These are phyloP conservation scores for Spirogloea muscicola DNA, from an alignment of 139 green algal genomes.

Conservation along the genomic window DNA sequence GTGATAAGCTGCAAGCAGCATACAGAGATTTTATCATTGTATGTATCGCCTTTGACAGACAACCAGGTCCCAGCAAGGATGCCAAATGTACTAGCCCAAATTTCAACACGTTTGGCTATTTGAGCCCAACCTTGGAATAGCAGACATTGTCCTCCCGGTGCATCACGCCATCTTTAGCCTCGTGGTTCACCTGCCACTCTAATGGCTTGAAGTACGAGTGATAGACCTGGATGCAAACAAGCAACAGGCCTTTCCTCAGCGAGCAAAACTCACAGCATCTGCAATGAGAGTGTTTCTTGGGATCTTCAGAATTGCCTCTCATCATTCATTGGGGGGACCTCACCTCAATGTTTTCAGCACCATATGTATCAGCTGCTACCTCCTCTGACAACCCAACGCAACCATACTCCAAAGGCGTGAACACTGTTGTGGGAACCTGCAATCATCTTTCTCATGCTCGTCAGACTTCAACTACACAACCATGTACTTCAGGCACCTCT, in stretches of 20 bases:
- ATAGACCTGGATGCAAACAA: slow-evolving; percentile 54
- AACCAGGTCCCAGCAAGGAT: neutral
- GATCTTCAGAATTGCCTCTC: no score
- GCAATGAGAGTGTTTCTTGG: no score
- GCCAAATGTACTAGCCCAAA: neutral
- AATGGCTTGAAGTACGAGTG: slow-evolving; percentile 58
- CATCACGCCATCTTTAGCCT: slow-evolving; percentile 21
- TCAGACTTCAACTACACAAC: slow-evolving; percentile 14
- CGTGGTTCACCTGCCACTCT: slow-evolving; percentile 52
- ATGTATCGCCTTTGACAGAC: neutral
- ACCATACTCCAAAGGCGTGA: slow-evolving; percentile 63
- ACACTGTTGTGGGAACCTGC: slow-evolving; percentile 55
- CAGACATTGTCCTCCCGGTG: slow-evolving; percentile 50
- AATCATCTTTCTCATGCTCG: slow-evolving; percentile 56
- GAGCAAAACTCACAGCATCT: neutral
- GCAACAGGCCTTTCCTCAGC: neutral
- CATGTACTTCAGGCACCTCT: no score
- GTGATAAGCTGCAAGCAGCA: slow-evolving; percentile 45
- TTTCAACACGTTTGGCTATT: neutral
- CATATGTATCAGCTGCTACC: slow-evolving; percentile 46
- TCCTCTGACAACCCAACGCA: slow-evolving; percentile 58
- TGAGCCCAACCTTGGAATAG: slow-evolving; percentile 28
- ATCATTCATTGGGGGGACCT: neutral
- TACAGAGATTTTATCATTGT: no score
- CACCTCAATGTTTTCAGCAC: slow-evolving; percentile 53